Evolutionary conservation across 192 early-diverging fungal species (phyloP), one percentile per base, ranked within the genome.

Genomic region (Umbelopsis ramanniana): DNA sequence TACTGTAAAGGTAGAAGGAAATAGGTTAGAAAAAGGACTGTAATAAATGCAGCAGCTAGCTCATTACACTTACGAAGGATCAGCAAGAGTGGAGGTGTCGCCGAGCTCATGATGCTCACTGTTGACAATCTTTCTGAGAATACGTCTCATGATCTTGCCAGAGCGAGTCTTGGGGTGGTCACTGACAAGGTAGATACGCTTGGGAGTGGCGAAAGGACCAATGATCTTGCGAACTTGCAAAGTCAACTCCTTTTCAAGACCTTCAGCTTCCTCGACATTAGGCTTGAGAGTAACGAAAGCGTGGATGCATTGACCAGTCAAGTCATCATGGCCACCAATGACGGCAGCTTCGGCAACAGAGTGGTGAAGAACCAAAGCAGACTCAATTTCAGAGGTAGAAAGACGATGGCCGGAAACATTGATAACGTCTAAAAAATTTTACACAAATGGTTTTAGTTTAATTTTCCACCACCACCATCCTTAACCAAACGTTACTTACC

Each of bases 101-200:
- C 97, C 97, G 10, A 98, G 81, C 71, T 92, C 89, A 76, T 91
- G 89, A 4, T 89, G 79, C 71, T 98, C 95, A 70, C 87, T 87
- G 37, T 86, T 93, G 67, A 96, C 93, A 63, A 96, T 89, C 90
- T 98, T 98, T 76, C 96, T 86, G 79, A 98, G 84, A 73, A 98
- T 92, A 53, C 97, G 88, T 52, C 97, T 87, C 93, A 98, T 97
- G 77, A 98, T 95, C 87, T 98, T 98, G 53, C 97, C 97, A 35
- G 90, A 92, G 24, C 96, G 88, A 17, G 97, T 98, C 87, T 98
- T 97, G 74, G 97, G 97, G 57, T 97, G 85, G 81, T 97, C 96
- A 40, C 85, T 84, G 8, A 94, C 91, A 72, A 98, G 76, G 57
- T 97, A 89, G 40, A 98, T 89, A 53, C 86, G 84, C 81, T 95